These are phyloP conservation scores for Diversispora epigaea DNA, from an alignment of 192 early-diverging fungal genomes.

Conservation along the genomic window DNA sequence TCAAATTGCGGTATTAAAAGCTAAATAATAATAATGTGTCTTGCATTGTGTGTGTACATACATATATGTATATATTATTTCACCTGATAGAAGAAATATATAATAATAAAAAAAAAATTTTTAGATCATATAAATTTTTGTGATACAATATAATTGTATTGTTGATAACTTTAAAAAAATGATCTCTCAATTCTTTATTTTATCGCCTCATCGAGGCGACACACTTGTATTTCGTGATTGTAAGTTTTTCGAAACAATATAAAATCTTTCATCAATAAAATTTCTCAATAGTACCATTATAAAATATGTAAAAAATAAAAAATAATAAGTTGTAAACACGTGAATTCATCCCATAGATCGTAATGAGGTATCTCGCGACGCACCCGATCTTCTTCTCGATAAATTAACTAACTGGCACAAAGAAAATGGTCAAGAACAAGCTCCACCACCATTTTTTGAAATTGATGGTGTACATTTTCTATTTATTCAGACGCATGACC, in stretches of 20 bases:
- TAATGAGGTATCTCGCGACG: slow-evolving; percentile 2
- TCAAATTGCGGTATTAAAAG: no score
- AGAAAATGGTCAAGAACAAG: slow-evolving; percentile 5
- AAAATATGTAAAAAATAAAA: not conserved
- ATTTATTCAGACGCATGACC: slow-evolving; percentile 5
- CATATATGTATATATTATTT: no score
- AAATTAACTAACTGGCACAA: slow-evolving; percentile 19
- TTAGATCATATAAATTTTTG: no score
- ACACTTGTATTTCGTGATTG: slow-evolving; percentile 25
- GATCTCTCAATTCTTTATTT: slow-evolving; percentile 32
- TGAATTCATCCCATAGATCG: not conserved
- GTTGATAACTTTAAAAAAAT: not conserved
- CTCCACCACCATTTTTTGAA: slow-evolving; percentile 13
- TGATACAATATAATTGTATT: not conserved
- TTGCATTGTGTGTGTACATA: no score
- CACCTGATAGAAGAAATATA: no score
- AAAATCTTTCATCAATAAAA: not conserved
- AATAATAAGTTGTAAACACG: not conserved
- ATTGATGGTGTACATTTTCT: slow-evolving; percentile 19
- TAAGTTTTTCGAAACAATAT: not conserved
- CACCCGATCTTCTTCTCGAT: slow-evolving; percentile 3
- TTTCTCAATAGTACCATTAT: not conserved
- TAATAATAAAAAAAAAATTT: no score
- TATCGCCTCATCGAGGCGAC: slow-evolving; percentile 25
- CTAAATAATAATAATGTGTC: no score